Base-by-base conservation (phyloP, 768 basidiomycete species). In the Coprinopsis strossmayeri region DNA sequence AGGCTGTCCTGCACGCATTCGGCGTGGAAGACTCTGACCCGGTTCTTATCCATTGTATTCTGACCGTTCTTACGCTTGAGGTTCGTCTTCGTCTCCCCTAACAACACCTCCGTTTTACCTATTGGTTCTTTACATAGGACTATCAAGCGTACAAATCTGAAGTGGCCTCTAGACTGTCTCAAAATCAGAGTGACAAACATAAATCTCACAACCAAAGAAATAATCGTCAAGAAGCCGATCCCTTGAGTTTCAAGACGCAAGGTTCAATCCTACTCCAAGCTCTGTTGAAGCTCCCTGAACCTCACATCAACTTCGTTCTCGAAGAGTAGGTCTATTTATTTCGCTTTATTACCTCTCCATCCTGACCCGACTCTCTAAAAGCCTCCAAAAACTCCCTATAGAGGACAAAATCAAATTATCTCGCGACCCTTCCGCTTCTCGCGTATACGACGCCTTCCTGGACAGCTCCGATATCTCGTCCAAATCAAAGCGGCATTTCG, bases 251-350 rank as follows among this genome's bases (percentile, higher is more conserved):
- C 5, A 87, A 80, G 56, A 77, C 85, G 11, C 91, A 92, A 61
- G 95, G 95, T 1, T 87, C 89, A 2, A 64, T 97, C 15, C 66
- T 99, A 11, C 65, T 97, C 1, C 93, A 98, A 64, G 82, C 87
- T 2, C 67, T 97, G 50, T 74, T 97, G 21, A 76, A 74, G 25
- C 72, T 96, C 20, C 64, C 78, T 0, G 71, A 76, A 7, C 81
- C 85, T 1, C 77, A 85, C 55, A 86, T 88, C 57, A 71, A 77
- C 40, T 65, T 78, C 20, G 79, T 93, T 2, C 66, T 84, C 20
- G 73, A 84, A 25, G 88, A 85, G 92, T 90, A 52, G 50, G 69
- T 25, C 30, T 23, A 34, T 38, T 34, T 49, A 20, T 21, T 3
- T 28, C 13, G 18, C 46, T 30, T 13, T 10, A 10, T 7, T 7